Base-by-base conservation (phyloP, 352 stramenopile species). In the Globisporangium radiosum region DNA sequence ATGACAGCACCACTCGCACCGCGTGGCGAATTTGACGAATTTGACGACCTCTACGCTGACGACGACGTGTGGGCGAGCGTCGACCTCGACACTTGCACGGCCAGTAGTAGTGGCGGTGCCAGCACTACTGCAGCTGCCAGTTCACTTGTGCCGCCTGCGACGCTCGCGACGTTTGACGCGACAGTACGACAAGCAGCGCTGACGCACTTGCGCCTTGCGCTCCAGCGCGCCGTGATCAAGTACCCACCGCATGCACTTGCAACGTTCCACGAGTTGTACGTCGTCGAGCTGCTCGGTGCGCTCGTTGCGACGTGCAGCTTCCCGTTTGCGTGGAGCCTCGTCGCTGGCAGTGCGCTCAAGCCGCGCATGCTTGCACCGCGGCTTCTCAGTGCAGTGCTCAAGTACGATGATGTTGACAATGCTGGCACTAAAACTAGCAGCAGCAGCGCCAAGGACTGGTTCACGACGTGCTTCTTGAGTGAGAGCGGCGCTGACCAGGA, bases 221-320 rank as follows among this genome's bases (percentile, higher is more conserved):
- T 93, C 4, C 84, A 91, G 43, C 70, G 77, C 10, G 64, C 90
- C 39, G 62, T 90, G 37, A 68, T 90, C 38, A 71, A 75, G 8
- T 84, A 83, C 17, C 79, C 75, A 1, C 37, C 38, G 44, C 62
- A 57, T 48, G 65, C 67, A 7, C 57, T 64, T 37, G 58, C 56
- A 42, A 60, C 52, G 1, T 85, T 73, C 44, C 57, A 82, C 13
- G 78, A 94, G 66, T 50, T 86, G n/a, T 90, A 77, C 52, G 55
- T 75, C 13, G 72, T 92, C 45, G 81, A 94, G 61, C 63, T 92
- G 49, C 59, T 91, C 19, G 84, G 81, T 9, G 66, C 61, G 45
- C 66, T 89, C 25, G 65, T 94, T 25, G 75, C 81, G 6, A 81
- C 75, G 0, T 82, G 76, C 45, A 72, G 72, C 13, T 70, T 87